Evolutionary conservation across 2,329 filamentous ascomycete genomes (phyloP), one percentile per base, ranked within the genome.

Genomic region (Cladosporium sp.): DNA sequence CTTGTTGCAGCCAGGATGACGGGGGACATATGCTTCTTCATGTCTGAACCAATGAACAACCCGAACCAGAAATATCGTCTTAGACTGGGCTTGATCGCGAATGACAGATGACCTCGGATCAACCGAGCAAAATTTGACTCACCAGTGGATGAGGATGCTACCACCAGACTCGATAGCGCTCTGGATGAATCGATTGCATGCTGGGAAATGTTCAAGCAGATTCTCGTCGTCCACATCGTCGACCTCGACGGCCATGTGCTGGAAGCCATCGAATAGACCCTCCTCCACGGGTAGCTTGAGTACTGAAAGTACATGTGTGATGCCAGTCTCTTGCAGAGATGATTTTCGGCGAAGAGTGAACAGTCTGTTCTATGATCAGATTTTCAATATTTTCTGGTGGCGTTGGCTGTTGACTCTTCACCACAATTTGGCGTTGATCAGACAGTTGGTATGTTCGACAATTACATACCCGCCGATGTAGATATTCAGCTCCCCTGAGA

Each of bases 191-290:
- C 37, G 37, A 28, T 50, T 50, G 57, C 88, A 88, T 53, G 79
- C 79, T 6, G 91, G 84, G 60, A 97, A 87, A 72, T 95, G 86
- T 61, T 89, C 83, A 17, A 97, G 77, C 52, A 97, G 75, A 73
- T 99, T 90, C 65, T 92, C 87, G 68, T 97, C 91, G 19, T 93
- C 90, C 52, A 92, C 84, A 76, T 99, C 94, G 72, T 97, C 90
- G 42, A 97, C 85, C 63, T 95, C 88, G 62, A 97, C 88, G 60
- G 85, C 81, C 65, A 90, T 80, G 71, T 95, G 91, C 62, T 86
- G 76, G 71, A 86, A 91, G 22, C 56, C 56, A 25, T 82, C 79
- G 68, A 84, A 86, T 39, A 80, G 78, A 59, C 77, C 75, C 64
- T 80, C 74, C 65, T 82, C 77, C 49, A 83, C 73, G 42, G 82